A percentile compares a stretch with the other conserved stretches of the same genome.
These are phyloP conservation scores for Zygosaccharomyces gambellarensis DNA, from an alignment of 805 yeast genomes.

Conservation along the genomic window DNA sequence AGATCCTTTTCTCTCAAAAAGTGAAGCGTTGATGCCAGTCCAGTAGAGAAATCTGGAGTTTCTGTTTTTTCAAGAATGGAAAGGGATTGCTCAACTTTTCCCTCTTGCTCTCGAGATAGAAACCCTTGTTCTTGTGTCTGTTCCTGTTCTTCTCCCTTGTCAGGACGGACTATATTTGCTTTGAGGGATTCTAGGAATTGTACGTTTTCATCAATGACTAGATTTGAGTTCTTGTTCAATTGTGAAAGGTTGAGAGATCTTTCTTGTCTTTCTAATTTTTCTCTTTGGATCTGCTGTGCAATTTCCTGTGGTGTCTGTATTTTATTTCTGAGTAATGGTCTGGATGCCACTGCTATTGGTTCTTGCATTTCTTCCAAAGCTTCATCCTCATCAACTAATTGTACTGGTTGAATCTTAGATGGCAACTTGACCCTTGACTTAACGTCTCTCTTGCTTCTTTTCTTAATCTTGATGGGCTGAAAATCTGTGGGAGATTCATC, in stretches of 20 bases:
- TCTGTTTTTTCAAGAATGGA: background rate
- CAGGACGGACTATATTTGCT: constrained; percentile 7
- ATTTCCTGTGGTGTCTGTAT: constrained; percentile 21
- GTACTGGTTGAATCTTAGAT: constrained; percentile 34
- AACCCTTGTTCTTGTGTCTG: background rate
- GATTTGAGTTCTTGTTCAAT: constrained; percentile 16
- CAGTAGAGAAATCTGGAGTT: constrained; percentile 24
- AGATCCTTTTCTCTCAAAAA: constrained; percentile 20
- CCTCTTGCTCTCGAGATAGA: background rate
- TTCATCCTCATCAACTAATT: constrained; percentile 31
- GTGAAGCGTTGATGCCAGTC: constrained; percentile 29
- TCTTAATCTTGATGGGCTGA: constrained; percentile 38
- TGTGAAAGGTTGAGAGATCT: constrained; percentile 17
- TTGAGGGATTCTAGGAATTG: constrained; percentile 25
- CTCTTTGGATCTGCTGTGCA: constrained; percentile 38
- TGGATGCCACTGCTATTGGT: constrained; percentile 12
- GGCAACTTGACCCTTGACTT: constrained; percentile 26
- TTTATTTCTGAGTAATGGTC: constrained; percentile 12
- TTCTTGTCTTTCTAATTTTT: constrained; percentile 21
- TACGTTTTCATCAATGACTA: constrained; percentile 41
- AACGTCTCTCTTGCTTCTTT: constrained; percentile 37
- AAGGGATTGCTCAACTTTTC: background rate
- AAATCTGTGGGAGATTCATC: constrained; percentile 29
- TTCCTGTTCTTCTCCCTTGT: background rate
- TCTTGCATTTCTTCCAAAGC: constrained; percentile 33